Evolutionary conservation across 805 yeast species (phyloP).

Genomic region (Yamadazyma sp.): DNA sequence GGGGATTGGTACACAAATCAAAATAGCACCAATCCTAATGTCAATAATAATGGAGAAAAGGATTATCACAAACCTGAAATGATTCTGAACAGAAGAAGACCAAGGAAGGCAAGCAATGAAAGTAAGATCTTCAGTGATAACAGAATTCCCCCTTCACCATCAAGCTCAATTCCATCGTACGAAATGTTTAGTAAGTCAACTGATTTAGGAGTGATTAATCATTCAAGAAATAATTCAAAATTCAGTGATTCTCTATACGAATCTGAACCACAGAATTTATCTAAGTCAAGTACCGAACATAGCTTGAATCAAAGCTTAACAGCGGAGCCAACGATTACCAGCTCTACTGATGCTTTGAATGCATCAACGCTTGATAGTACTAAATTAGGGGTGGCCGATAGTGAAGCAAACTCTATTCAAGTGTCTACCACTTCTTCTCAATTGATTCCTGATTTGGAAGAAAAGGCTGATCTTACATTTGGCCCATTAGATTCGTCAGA

Average conservation of each 20-base stretch:
- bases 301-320: not conserved
- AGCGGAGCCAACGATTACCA: not conserved
- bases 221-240: conserved; percentile 13
- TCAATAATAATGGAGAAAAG: conserved; percentile 10
- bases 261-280: not conserved
- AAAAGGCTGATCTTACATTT: not conserved
- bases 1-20: conserved; percentile 58
- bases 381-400: no score
- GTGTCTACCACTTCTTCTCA: not conserved
- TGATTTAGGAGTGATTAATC: conserved; percentile 4
- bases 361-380: no score
- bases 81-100: conserved; percentile 55
- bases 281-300: not conserved
- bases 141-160: conserved; percentile 4
- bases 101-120: conserved; percentile 19
- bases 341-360: no score
- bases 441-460: not conserved
- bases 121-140: conserved; percentile 1
- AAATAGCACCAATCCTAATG: conserved; percentile 20
- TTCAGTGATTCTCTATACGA: conserved; percentile 6
- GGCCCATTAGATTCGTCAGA: not conserved
- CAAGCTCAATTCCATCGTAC: conserved; percentile 5
- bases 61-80: conserved; percentile 57
- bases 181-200: conserved; percentile 11
- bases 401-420: not conserved